These are phyloP conservation scores for Coemansia sp. DNA, from an alignment of 371 early-diverging fungal genomes.

Conservation along the genomic window DNA sequence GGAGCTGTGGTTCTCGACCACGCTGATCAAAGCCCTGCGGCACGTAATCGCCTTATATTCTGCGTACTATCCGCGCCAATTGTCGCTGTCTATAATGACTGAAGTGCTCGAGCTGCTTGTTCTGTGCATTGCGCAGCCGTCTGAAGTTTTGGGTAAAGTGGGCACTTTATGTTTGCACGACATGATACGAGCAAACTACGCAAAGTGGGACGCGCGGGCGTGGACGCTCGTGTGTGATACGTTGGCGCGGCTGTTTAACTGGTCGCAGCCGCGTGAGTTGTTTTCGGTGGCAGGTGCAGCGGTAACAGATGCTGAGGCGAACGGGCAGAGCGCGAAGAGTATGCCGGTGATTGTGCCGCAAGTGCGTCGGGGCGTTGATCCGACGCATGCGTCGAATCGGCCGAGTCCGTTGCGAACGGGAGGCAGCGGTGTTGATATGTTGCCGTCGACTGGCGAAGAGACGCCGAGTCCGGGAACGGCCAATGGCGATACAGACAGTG, in stretches of 20 bases:
- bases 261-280: constrained; percentile 77
- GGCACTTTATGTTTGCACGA: constrained; percentile 89
- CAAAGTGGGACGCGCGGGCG: constrained; percentile 62
- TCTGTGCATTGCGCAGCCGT: constrained; percentile 85
- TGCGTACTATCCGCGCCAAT: constrained; percentile 66
- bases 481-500: not conserved
- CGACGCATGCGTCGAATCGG: constrained; percentile 17
- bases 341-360: constrained; percentile 24
- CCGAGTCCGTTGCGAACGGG: constrained; percentile 45
- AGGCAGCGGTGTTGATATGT: constrained; percentile 40
- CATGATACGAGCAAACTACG: constrained; percentile 75
- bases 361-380: not conserved
- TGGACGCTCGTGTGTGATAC: constrained; percentile 74
- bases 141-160: constrained; percentile 86
- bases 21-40: constrained; percentile 83
- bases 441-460: constrained; percentile 25
- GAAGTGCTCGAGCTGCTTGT: constrained; percentile 75
- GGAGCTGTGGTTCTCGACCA: constrained; percentile 71
- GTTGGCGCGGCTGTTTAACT: constrained; percentile 68
- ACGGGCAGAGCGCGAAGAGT: constrained; percentile 8
- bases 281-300: constrained; percentile 59
- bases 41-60: constrained; percentile 84
- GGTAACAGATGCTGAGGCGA: constrained; percentile 7
- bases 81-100: constrained; percentile 69
- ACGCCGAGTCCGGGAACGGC: not conserved